Evolutionary conservation across 805 yeast species (phyloP), one percentile per base, ranked within the genome.

Genomic region (Lipomyces yamadae): DNA sequence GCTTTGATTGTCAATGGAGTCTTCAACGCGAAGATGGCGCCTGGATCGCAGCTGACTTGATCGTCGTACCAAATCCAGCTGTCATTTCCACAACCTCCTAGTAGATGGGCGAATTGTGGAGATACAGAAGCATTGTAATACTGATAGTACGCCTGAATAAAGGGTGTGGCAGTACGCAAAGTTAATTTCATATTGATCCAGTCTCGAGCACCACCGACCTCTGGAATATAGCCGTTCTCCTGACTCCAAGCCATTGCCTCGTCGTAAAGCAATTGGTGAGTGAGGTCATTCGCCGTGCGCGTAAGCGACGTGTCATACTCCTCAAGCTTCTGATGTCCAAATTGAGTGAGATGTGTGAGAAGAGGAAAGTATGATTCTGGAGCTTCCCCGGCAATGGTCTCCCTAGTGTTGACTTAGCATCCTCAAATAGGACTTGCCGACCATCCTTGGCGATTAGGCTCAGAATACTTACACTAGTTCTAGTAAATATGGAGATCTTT

Each of bases 21-120:
- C 75, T 89, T 88, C 64, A 95, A 80, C 2, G 97, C 96, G 76
- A 85, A 95, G 0, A 92, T 83, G 65, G 89, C 96, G 63, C 86
- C 90, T 2, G 88, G 79, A 8, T 88, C 84, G 72, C 92, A 87
- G 73, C 88, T 88, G 1, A 82, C 75, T 33, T 81, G 80, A 59
- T 84, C 84, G 65, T 88, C 86, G 69, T 81, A 81, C 64, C 79
- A 74, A 6, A 87, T 75, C 84, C 90, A 88, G 0, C 85, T 80
- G 4, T 71, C 73, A 4, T 78, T 42, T 77, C 82, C 77, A 76
- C 81, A 4, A 75, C 76, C 67, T 75, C 82, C n/a, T 32, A 74
- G 24, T 66, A 56, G 71, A 77, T 80, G 63, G 66, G 74, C 67
- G 63, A 69, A 74, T 2, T 67, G 48, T 0, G 83, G 79, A n/a